Conservation (phyloP, 305 asterid species). For the Solanum hybrid region DNA sequence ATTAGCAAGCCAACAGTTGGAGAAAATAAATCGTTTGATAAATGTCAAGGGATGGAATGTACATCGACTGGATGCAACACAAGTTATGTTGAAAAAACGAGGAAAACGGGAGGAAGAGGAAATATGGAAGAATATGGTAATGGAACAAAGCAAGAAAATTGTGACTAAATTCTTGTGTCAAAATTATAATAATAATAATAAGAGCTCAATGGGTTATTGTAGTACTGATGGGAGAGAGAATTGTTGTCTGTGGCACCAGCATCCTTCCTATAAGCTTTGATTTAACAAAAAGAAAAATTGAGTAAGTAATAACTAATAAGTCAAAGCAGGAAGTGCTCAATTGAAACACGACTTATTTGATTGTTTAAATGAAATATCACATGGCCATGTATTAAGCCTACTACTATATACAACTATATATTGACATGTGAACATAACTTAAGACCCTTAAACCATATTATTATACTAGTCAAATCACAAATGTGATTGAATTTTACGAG, state of each 20-base stretch:
- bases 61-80: conserved; percentile 21
- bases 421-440: not conserved
- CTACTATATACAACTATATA: no score
- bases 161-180: conserved; percentile 4
- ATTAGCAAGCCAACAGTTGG: conserved; percentile 10
- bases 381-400: no score
- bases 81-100: not conserved
- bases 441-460: not conserved
- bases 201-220: not conserved
- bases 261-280: not conserved
- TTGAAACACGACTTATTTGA: not conserved
- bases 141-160: not conserved
- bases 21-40: conserved; percentile 9
- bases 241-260: not conserved
- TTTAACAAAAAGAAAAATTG: not conserved
- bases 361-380: no score
- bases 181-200: not conserved
- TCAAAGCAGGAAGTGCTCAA: not conserved
- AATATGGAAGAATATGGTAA: not conserved
- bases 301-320: not conserved
- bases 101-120: not conserved
- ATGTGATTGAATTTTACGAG: not conserved
- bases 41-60: conserved; percentile 11
- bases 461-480: not conserved
- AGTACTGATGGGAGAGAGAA: not conserved